These are phyloP conservation scores for Polyporus arcularius DNA, from an alignment of 768 basidiomycete species.

Conservation along the genomic window DNA sequence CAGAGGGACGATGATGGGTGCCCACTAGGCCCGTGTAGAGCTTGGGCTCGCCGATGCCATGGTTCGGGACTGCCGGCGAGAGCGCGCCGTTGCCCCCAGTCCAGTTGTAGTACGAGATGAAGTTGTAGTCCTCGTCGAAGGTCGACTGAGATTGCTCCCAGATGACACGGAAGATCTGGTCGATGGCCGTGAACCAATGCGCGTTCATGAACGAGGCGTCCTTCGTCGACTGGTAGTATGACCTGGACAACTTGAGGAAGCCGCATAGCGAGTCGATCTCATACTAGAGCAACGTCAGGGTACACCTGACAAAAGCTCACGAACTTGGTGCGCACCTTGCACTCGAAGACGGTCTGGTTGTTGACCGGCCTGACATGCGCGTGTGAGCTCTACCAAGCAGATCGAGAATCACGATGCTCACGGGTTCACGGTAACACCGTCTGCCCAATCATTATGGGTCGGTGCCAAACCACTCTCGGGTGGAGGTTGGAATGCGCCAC, in stretches of 20 bases:
- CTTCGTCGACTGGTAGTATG: conserved; percentile 71
- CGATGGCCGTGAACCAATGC: conserved; percentile 67
- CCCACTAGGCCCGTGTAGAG: conserved; percentile 74
- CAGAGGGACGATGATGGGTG: conserved; percentile 76
- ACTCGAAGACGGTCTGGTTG: conserved; percentile 74
- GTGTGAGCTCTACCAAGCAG: neutral
- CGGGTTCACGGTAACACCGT: conserved; percentile 73
- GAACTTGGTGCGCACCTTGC: conserved; percentile 53
- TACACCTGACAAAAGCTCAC: neutral
- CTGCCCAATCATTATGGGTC: conserved; percentile 68
- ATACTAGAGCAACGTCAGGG: conserved; percentile 44
- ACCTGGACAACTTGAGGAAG: conserved; percentile 75
- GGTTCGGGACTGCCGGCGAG: conserved; percentile 63
- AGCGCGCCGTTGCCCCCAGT: conserved; percentile 69
- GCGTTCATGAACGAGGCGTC: conserved; percentile 72
- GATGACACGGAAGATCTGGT: conserved; percentile 75
- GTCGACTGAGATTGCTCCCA: conserved; percentile 74
- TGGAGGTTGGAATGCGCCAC: conserved; percentile 81
- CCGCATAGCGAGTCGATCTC: conserved; percentile 80
- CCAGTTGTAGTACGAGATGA: conserved; percentile 82
- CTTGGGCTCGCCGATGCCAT: conserved; percentile 76
- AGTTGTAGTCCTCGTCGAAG: conserved; percentile 71
- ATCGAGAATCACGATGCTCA: conserved; percentile 34
- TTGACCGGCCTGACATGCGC: conserved; percentile 55
- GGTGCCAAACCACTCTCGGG: conserved; percentile 69